A percentile compares a stretch with the other conserved stretches of the same genome.
Evolutionary conservation across 2,329 filamentous ascomycete species (phyloP).

Genomic region (Talaromyces sp.): DNA sequence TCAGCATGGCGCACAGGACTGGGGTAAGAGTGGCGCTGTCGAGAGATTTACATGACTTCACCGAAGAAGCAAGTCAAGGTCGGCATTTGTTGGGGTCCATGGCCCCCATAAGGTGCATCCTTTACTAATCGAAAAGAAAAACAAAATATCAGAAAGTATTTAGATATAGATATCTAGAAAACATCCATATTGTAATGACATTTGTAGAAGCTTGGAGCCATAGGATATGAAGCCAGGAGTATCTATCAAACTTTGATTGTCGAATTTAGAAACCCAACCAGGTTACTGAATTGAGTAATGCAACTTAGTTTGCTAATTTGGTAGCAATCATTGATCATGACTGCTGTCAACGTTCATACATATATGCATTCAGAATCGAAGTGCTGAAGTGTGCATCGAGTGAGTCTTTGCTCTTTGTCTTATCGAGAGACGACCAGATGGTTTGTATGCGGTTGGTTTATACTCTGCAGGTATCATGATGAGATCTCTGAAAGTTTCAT

Average conservation of each 20-base stretch:
- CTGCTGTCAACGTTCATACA: background rate
- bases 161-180: no score
- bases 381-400: background rate
- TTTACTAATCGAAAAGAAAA: no score
- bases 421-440: background rate
- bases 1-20: background rate
- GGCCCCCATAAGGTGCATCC: background rate
- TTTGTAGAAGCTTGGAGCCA: no score
- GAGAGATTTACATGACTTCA: background rate
- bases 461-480: no score
- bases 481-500: background rate
- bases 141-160: no score
- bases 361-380: background rate
- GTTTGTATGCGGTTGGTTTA: background rate
- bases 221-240: no score
- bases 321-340: background rate
- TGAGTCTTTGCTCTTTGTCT: background rate
- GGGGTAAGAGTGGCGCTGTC: background rate
- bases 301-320: no score
- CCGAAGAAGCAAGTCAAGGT: slow-evolving; percentile 1
- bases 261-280: no score
- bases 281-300: no score
- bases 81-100: background rate
- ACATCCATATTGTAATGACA: no score
- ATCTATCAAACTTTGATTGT: no score